Evolutionary conservation across 2,329 filamentous ascomycete species (phyloP).

Genomic region (Aquanectria penicillioides): DNA sequence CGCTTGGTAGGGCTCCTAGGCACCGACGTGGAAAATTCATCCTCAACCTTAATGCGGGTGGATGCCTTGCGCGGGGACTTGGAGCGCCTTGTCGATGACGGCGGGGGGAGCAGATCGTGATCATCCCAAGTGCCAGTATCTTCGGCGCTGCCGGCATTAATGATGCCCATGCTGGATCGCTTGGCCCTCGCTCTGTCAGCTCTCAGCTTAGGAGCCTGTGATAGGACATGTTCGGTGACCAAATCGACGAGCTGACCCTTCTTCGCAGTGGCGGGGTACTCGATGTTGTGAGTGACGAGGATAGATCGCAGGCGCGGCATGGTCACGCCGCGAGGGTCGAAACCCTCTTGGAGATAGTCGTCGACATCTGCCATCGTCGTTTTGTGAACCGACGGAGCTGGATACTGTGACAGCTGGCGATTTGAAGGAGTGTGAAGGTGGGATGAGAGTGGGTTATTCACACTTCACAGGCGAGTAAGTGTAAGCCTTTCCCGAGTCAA

Average conservation of each 20-base stretch:
- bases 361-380: slow-evolving; percentile 72
- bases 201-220: slow-evolving; percentile 81
- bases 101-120: slow-evolving; percentile 63
- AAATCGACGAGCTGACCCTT: slow-evolving; percentile 88
- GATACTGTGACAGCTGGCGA: background rate
- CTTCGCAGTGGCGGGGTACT: slow-evolving; percentile 89
- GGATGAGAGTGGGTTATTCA: slow-evolving; percentile 27
- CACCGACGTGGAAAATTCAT: slow-evolving; percentile 51
- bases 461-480: slow-evolving; percentile 19
- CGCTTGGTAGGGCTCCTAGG: slow-evolving; percentile 63
- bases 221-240: slow-evolving; percentile 81
- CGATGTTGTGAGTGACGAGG: slow-evolving; percentile 86
- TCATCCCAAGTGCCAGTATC: slow-evolving; percentile 71
- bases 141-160: slow-evolving; percentile 73
- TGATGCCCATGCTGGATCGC: slow-evolving; percentile 87
- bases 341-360: slow-evolving; percentile 87
- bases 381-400: slow-evolving; percentile 16
- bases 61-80: slow-evolving; percentile 66
- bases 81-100: slow-evolving; percentile 61
- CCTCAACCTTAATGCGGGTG: slow-evolving; percentile 62
- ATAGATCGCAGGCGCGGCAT: slow-evolving; percentile 91
- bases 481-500: slow-evolving; percentile 25
- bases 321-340: slow-evolving; percentile 85
- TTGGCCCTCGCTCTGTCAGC: slow-evolving; percentile 80
- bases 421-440: slow-evolving; percentile 21